These are phyloP conservation scores for Trichoderma sp. DNA, from an alignment of 2,329 filamentous ascomycete genomes.

Conservation along the genomic window DNA sequence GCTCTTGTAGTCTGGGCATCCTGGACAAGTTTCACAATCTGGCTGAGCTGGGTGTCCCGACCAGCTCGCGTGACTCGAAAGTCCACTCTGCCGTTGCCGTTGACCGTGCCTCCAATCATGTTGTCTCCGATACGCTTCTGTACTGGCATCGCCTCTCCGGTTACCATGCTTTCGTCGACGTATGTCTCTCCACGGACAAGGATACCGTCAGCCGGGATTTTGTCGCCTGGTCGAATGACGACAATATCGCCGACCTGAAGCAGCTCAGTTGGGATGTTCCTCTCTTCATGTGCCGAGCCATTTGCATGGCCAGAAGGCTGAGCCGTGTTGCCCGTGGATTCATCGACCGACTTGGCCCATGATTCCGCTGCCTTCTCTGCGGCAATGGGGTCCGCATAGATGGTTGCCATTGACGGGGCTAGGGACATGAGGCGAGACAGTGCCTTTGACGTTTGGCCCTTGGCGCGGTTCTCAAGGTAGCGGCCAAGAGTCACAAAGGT, in stretches of 20 bases:
- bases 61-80: constrained; percentile 90
- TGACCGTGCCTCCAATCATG: constrained; percentile 92
- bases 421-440: constrained; percentile 93
- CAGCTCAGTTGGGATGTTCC: constrained; percentile 85
- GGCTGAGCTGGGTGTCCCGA: constrained; percentile 92
- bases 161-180: constrained; percentile 97
- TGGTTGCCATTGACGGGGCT: constrained; percentile 93
- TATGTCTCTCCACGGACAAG: constrained; percentile 89
- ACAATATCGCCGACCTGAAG: constrained; percentile 93
- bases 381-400: constrained; percentile 91
- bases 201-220: constrained; percentile 88
- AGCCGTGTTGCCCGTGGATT: constrained; percentile 42
- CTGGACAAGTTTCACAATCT: constrained; percentile 97
- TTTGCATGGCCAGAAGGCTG: constrained; percentile 34
- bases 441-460: constrained; percentile 93
- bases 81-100: constrained; percentile 86
- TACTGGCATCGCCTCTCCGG: constrained; percentile 93
- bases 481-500: constrained; percentile 90
- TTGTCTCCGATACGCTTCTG: constrained; percentile 77
- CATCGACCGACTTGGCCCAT: constrained; percentile 49
- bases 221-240: constrained; percentile 88
- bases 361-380: constrained; percentile 83
- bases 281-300: constrained; percentile 71
- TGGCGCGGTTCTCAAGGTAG: constrained; percentile 89
- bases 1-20: constrained; percentile 92